A percentile compares a stretch with the other conserved stretches of the same genome.
Evolutionary conservation across 2,329 filamentous ascomycete species (phyloP).

Genomic region (Neonectria coccinea): DNA sequence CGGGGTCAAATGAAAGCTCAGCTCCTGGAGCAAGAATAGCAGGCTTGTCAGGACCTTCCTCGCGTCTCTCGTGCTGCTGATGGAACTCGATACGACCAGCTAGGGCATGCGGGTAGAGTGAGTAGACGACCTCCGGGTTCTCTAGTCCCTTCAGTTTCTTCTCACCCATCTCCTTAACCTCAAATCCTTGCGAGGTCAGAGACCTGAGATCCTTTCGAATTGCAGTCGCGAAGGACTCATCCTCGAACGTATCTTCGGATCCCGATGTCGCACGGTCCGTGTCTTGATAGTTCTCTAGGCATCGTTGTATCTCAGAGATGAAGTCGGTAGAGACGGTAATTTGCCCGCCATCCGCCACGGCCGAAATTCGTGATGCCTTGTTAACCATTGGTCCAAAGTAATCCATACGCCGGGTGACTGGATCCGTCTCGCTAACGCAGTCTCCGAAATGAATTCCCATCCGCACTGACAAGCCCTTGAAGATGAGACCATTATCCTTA

Average conservation of each 20-base stretch:
- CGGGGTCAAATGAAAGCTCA: slow-evolving; percentile 81
- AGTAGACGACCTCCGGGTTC: slow-evolving; percentile 95
- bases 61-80: slow-evolving; percentile 59
- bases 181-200: slow-evolving; percentile 91
- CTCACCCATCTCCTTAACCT: slow-evolving; percentile 96
- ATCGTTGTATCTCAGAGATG: slow-evolving; percentile 93
- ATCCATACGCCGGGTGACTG: slow-evolving; percentile 97
- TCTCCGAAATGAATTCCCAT: slow-evolving; percentile 98
- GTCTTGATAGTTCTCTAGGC: slow-evolving; percentile 89
- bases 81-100: slow-evolving; percentile 83
- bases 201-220: slow-evolving; percentile 90
- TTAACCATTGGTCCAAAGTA: slow-evolving; percentile 99
- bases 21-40: slow-evolving; percentile 72
- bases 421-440: slow-evolving; percentile 94
- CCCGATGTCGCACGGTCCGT: slow-evolving; percentile 76
- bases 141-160: slow-evolving; percentile 96
- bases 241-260: slow-evolving; percentile 75
- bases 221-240: slow-evolving; percentile 78
- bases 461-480: slow-evolving; percentile 91
- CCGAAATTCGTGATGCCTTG: slow-evolving; percentile 91
- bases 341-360: slow-evolving; percentile 94
- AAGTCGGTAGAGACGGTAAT: slow-evolving; percentile 98
- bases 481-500: slow-evolving; percentile 88
- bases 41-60: slow-evolving; percentile 64
- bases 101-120: slow-evolving; percentile 92